Evolutionary conservation across 495 filamentous ascomycete genomes (phyloP).

Genomic region (Mytilinidion resinicola): DNA sequence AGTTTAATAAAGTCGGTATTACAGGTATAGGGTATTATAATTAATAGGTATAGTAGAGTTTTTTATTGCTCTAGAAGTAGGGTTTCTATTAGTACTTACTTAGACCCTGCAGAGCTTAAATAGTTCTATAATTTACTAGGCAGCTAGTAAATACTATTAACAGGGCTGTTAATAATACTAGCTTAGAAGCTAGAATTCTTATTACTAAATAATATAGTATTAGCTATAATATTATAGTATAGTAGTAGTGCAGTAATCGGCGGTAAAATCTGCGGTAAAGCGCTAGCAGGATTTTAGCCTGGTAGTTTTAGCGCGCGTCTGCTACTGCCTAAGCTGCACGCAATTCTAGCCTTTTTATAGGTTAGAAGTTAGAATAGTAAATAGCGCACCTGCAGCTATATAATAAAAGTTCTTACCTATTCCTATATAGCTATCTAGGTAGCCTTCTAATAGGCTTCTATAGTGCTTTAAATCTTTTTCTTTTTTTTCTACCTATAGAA

Average conservation of each 20-base stretch:
- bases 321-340: too few species aligned
- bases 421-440: too few species aligned
- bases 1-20: slow-evolving; percentile 41
- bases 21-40: slow-evolving; percentile 32
- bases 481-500: too few species aligned
- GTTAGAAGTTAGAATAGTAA: too few species aligned
- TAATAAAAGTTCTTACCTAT: too few species aligned
- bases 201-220: slow-evolving; percentile 1
- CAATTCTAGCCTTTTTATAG: too few species aligned
- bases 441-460: too few species aligned
- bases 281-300: neutral
- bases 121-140: slow-evolving; percentile 27
- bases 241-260: neutral
- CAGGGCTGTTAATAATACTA: slow-evolving; percentile 29
- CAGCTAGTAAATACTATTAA: slow-evolving; percentile 30
- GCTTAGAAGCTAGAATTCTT: neutral
- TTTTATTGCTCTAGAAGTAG: neutral
- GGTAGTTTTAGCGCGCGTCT: too few species aligned
- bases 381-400: too few species aligned
- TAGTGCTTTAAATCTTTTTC: too few species aligned
- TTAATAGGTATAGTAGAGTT: slow-evolving; percentile 8
- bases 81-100: slow-evolving; percentile 4
- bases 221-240: neutral
- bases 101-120: neutral
- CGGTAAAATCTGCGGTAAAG: too few species aligned